phyloP scores from a whole-genome alignment of 2,329 filamentous ascomycete genomes.

The Zalaria obscura region DNA sequence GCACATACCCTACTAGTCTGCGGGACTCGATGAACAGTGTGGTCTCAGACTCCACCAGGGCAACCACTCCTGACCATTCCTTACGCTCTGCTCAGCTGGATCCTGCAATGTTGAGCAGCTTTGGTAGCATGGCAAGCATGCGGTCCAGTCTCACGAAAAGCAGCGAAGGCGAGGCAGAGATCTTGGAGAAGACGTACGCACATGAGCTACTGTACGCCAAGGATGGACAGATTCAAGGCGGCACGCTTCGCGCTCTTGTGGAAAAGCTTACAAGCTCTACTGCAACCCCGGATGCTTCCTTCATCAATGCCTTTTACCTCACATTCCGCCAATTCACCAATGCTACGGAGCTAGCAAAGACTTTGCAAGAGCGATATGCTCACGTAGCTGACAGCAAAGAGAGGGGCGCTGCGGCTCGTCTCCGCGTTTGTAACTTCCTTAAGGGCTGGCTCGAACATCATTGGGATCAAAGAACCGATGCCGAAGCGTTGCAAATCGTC shows the following conservation, averaged over 20 bases:
- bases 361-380: slow-evolving; percentile 81
- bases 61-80: slow-evolving; percentile 61
- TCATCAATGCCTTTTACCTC: slow-evolving; percentile 88
- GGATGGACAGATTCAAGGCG: slow-evolving; percentile 86
- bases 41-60: slow-evolving; percentile 71
- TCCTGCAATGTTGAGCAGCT: slow-evolving; percentile 46
- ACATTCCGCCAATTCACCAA: slow-evolving; percentile 90
- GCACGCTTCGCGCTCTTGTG: slow-evolving; percentile 79
- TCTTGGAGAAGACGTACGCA: slow-evolving; percentile 85
- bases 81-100: slow-evolving; percentile 23
- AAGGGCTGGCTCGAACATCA: slow-evolving; percentile 96
- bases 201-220: slow-evolving; percentile 90
- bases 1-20: slow-evolving; percentile 57
- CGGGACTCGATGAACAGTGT: slow-evolving; percentile 71
- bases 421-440: slow-evolving; percentile 91
- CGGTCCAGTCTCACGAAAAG: slow-evolving; percentile 46
- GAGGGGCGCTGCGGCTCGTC: slow-evolving; percentile 64
- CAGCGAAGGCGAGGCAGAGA: slow-evolving; percentile 58
- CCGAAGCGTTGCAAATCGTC: slow-evolving; percentile 60
- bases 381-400: slow-evolving; percentile 70
- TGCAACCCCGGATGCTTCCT: slow-evolving; percentile 78
- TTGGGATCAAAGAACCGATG: slow-evolving; percentile 75
- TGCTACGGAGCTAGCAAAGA: slow-evolving; percentile 62
- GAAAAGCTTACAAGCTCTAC: slow-evolving; percentile 89
- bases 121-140: slow-evolving; percentile 50